Base-by-base conservation (phyloP, 192 early-diverging fungal genomes). In the Neocallimastix lanati region DNA sequence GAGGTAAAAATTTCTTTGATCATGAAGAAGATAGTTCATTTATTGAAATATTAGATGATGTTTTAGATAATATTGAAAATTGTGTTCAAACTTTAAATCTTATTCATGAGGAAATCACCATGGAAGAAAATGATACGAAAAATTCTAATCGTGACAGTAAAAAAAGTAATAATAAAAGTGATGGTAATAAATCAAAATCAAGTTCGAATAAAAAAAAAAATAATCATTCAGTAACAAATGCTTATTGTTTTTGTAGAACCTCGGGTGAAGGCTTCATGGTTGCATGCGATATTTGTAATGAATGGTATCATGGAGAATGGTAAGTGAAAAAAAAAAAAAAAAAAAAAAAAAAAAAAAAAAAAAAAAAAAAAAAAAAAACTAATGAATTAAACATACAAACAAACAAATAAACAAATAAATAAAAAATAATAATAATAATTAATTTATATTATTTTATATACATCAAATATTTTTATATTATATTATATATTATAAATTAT, bases 271-370 rank as follows among this genome's bases (percentile, higher is more conserved):
- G 86, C 14, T 88, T 89, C 76, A 94, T 94, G 93, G 92, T 94
- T 82, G 88, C 86, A 5, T 94, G 93, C 82, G 93, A 94, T 79
- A 82, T 81, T 25, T 94, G 93, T 78, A 88, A 90, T 79, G 88
- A 88, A 76, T 94, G 93, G 93, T 94, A 86, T 80, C 93, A 94
- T 85, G 91, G 91, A 29, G 86, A 86, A 28, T 94, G 93, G 50
- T 67, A 67, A 67, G 21, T 16, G 16, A 21, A n/a, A n/a, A n/a
- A n/a, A n/a, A n/a, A n/a, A n/a, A n/a, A n/a, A n/a, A n/a, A n/a
- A n/a, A n/a, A n/a, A n/a, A n/a, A n/a, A n/a, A n/a, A n/a, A n/a
- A n/a, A n/a, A n/a, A n/a, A n/a, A n/a, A n/a, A n/a, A n/a, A n/a
- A n/a, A n/a, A n/a, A n/a, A n/a, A n/a, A n/a, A n/a, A n/a, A n/a